Evolutionary conservation across 2,329 filamentous ascomycete genomes (phyloP).

Genomic region (Thelonectria rubi): DNA sequence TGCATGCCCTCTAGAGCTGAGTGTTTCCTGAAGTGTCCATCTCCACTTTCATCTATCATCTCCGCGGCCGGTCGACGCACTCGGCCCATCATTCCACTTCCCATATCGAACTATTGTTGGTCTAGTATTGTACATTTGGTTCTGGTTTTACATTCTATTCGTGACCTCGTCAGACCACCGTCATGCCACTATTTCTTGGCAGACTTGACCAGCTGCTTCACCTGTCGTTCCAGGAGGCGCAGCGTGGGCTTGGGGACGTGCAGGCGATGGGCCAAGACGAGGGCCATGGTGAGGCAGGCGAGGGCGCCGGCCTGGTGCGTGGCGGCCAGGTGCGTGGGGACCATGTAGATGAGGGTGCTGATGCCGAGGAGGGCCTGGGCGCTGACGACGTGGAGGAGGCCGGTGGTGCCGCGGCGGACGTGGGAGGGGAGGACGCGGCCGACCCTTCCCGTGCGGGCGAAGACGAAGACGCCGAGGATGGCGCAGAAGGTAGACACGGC

Average conservation of each 20-base stretch:
- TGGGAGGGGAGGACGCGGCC: conserved; percentile 67
- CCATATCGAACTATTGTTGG: conserved; percentile 26
- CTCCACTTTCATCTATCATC: conserved; percentile 11
- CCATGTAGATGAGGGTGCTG: conserved; percentile 90
- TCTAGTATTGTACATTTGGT: conserved; percentile 40
- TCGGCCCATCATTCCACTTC: conserved; percentile 25
- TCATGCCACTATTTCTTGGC: conserved; percentile 31
- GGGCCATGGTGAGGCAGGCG: conserved; percentile 81
- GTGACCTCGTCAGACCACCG: conserved; percentile 25
- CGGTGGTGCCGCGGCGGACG: conserved; percentile 75
- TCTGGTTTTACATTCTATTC: conserved; percentile 35
- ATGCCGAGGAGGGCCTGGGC: conserved; percentile 90
- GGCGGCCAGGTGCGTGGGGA: conserved; percentile 86
- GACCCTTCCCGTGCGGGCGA: conserved; percentile 72
- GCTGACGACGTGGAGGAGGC: conserved; percentile 82
- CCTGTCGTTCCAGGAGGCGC: conserved; percentile 64
- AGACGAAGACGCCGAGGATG: conserved; percentile 82
- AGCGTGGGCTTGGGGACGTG: conserved; percentile 75
- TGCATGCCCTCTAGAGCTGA: conserved; percentile 30
- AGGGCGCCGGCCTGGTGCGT: conserved; percentile 92
- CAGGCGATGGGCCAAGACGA: conserved; percentile 81
- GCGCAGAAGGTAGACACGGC: conserved; percentile 88
- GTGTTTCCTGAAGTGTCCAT: conserved; percentile 24
- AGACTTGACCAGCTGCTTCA: conserved; percentile 46
- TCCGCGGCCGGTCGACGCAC: conserved; percentile 8